Percentiles rank a stretch among this genome's conserved stretches.
Conservation (phyloP, 2,329 filamentous ascomycete species). For the Waltergamsia citrina region DNA sequence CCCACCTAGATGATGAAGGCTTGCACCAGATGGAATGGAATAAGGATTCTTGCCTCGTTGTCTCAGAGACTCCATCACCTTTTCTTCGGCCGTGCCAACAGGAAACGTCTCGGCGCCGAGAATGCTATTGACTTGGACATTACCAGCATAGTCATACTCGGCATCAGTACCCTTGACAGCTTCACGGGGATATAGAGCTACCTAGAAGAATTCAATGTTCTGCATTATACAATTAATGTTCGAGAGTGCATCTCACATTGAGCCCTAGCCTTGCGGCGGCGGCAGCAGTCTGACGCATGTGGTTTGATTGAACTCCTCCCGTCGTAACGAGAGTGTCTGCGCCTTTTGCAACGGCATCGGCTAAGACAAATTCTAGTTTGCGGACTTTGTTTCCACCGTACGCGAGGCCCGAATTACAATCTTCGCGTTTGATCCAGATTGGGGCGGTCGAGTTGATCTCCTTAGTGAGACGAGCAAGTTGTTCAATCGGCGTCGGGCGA, state of each 20-base stretch:
- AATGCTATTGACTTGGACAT: conserved; percentile 10
- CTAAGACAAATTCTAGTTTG: conserved; percentile 25
- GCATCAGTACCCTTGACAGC: background rate
- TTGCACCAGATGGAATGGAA: conserved; percentile 54
- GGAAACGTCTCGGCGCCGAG: conserved; percentile 9
- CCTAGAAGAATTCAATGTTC: no score
- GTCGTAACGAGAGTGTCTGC: conserved; percentile 21
- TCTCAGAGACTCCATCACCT: conserved; percentile 5
- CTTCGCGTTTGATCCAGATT: conserved; percentile 10
- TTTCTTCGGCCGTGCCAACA: conserved; percentile 1
- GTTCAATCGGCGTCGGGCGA: conserved; percentile 6
- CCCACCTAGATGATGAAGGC: conserved; percentile 53
- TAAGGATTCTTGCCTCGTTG: conserved; percentile 46
- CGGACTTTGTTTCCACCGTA: conserved; percentile 25
- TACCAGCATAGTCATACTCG: conserved; percentile 8
- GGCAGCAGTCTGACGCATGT: conserved; percentile 23
- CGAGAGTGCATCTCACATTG: conserved; percentile 2
- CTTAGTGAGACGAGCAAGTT: conserved; percentile 3
- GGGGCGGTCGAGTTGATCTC: background rate
- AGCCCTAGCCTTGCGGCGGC: conserved; percentile 19
- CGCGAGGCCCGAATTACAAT: conserved; percentile 18
- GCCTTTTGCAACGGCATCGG: conserved; percentile 16
- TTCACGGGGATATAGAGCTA: conserved; percentile 4
- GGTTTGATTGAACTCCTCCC: conserved; percentile 24
- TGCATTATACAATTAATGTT: no score